Evolutionary conservation across 1,284 basidiomycete genomes (phyloP), one percentile per base, ranked within the genome.

Genomic region (Melampsora larici-populina): DNA sequence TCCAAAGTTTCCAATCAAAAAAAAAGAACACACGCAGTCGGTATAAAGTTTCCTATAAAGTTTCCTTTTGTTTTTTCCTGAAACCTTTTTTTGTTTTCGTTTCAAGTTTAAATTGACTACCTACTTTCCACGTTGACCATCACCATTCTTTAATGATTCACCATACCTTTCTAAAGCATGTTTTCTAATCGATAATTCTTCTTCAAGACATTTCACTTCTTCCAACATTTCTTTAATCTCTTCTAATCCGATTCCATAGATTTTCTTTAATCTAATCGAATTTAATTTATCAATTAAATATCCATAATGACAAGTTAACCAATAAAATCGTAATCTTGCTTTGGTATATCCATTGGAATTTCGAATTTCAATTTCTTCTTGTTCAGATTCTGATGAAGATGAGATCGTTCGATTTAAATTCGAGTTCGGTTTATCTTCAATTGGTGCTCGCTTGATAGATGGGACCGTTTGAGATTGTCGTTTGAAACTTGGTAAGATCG

Each of bases 191-290:
- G 17, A 18, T 55, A 76, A 33, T 46, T 76, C 73, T 17, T 49
- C 24, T 46, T 76, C 73, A 5, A 76, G 21, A 1, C 73, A 63
- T 46, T 43, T 21, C 1, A 26, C 58, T 58, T 76, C 73, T 15
- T 67, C 7, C 1, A 76, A 13, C n/a, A 76, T 36, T 17, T 76
- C 73, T 67, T 76, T 40, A 24, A 76, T 63, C 11, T 76, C 73
- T 43, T 68, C n/a, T 13, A 76, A 43, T 29, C 55, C 67, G 13
- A 24, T n/a, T 18, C 60, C 46, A 0, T 24, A n/a, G 15, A n/a
- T 24, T 21, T 26, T n/a, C 9, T 62, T 55, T 4, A 1, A 8
- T 49, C 66, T 67, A 40, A 67, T 67, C 8, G 21, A 2, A 33
- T 76, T 49, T 36, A 76, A 58, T 24, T 55, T 60, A 0, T 49